Evolutionary conservation across 148 eudicot species (phyloP), one percentile per base, ranked within the genome.

Genomic region (Rhododendron henanense): DNA sequence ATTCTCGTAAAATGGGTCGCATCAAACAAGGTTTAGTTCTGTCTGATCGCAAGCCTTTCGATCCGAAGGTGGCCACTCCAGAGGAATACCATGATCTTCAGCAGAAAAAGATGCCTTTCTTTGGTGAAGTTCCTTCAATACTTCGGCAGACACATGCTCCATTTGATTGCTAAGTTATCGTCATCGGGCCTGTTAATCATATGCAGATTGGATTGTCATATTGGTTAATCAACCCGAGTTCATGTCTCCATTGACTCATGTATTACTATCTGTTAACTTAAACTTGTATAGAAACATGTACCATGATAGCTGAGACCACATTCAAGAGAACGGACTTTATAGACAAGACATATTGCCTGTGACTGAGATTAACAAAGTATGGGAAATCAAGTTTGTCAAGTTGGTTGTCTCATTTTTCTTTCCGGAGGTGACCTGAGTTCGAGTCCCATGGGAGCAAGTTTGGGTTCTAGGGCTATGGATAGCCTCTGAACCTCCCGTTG

Each of bases 11-110:
- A 81, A 47, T 96, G 78, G 99, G 99, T 71, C 91, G 90, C 86
- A 90, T 93, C 48, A 96, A 96, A 86, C 99, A 96, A 81, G 98
- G 98, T 14, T 89, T 96, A 21, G 55, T n/a, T 85, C 85, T 91
- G 19, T 55, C 84, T 35, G 94, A 91, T 81, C 79, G 89, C 14
- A 35, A 84, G 65, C 82, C 87, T 21, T 94, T 93, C 57, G 91
- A 89, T 90, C 94, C 93, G 0, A 83, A 41, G 69, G 88, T n/a
- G 50, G 93, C 86, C 28, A 88, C 83, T 78, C 74, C 85, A 18
- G 92, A 93, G 83, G 98, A 93, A 78, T 91, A 87, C 86, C 78
- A 57, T 51, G 89, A 90, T 81, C 91, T 96, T 84, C 93, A 92
- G 80, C 99, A 92, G 87, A 92, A 86, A 86, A 91, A 87, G 73